Evolutionary conservation across 1,139 yeast genomes (phyloP), one percentile per base, ranked within the genome.

Genomic region (Chernovozyma sophiae-reginae): DNA sequence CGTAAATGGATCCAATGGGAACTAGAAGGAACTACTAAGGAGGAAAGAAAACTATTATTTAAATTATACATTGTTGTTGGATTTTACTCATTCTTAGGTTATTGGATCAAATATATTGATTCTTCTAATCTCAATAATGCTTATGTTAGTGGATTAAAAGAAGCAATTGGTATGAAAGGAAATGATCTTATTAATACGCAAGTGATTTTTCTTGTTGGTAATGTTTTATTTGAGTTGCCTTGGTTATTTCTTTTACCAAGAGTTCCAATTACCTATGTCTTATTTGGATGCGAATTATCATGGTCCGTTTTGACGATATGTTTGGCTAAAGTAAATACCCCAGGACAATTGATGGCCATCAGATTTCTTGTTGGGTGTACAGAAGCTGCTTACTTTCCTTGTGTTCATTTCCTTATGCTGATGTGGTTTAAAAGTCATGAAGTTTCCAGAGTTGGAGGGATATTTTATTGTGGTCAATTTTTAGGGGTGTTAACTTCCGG

Each of bases 81-180:
- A 3, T 57, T 77, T 30, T 81, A 77, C 53, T 70, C 82, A 25
- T 65, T 81, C 46, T 58, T 79, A 60, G 77, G 80, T 15, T 81
- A 80, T 55, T 83, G 86, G 84, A 80, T 79, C 34, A 81, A 82
- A 51, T 79, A 78, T 40, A 61, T 83, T 34, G 89, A 82, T 53
- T 73, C 73, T 40, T 65, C 78, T 33, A 76, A 74, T 49, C 62
- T 77, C 36, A 74, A 76, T 37, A 79, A 77, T 51, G 87, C 87
- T 13, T 82, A 82, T 52, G 79, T 81, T 32, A 73, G 82, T 17
- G 80, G 82, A 10, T 67, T 82, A 70, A 63, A 74, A 44, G 77
- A 77, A 48, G 78, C 68, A 35, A 60, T 82, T 31, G 61, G 67
- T 19, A 73, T 83, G 76, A 56, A 66, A 43, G 86, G 86, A 12